Evolutionary conservation across 2,329 filamentous ascomycete genomes (phyloP).

Genomic region (Botrytis medusae): DNA sequence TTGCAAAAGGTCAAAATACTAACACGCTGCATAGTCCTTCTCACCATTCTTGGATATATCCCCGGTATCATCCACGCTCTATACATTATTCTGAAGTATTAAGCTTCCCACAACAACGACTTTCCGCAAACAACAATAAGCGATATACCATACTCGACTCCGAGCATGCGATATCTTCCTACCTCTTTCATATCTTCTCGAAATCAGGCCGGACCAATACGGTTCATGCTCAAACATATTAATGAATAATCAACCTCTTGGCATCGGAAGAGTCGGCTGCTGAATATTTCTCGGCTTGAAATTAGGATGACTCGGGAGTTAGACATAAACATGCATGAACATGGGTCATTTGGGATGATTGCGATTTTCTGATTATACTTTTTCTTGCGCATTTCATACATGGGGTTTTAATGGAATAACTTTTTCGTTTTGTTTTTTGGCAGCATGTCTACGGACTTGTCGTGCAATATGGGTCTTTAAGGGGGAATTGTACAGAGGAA

Average conservation of each 20-base stretch:
- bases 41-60: constrained; percentile 24
- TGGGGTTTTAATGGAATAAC: constrained; percentile 12
- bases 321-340: constrained; percentile 1
- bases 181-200: not conserved
- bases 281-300: constrained; percentile 11
- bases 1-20: constrained; percentile 17
- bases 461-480: constrained; percentile 21
- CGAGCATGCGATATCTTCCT: not conserved
- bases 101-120: constrained; percentile 40
- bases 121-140: not conserved
- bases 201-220: not conserved
- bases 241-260: constrained; percentile 12
- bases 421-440: constrained; percentile 24
- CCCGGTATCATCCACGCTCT: constrained; percentile 27
- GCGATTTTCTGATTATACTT: constrained; percentile 8
- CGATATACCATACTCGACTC: not conserved
- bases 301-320: not conserved
- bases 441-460: constrained; percentile 32
- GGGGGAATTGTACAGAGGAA: constrained; percentile 14
- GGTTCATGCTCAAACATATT: not conserved
- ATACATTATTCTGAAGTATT: constrained; percentile 81
- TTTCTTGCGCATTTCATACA: constrained; percentile 2
- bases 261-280: constrained; percentile 15
- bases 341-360: not conserved
- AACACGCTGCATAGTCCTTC: constrained; percentile 1